Conservation (phyloP, 306 rosid genomes). For the Mucuna pruriens region DNA sequence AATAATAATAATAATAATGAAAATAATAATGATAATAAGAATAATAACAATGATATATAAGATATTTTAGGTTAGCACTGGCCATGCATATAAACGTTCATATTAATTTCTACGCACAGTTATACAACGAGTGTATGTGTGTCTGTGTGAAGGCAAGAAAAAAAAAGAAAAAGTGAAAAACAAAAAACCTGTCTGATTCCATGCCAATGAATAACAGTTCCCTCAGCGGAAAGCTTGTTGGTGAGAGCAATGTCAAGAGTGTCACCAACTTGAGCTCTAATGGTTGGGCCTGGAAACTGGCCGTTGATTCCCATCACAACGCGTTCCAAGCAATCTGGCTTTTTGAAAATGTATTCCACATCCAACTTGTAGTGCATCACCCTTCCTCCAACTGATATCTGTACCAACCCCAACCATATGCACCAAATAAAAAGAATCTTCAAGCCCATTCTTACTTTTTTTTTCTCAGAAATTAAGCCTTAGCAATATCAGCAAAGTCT, state of each 20-base stretch:
- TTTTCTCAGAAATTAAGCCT: neutral
- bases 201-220: slow-evolving; percentile 93
- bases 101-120: neutral
- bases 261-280: slow-evolving; percentile 69
- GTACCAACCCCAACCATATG: slow-evolving; percentile 17
- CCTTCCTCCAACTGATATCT: slow-evolving; percentile 15
- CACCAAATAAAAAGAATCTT: slow-evolving; percentile 27
- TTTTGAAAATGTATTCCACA: slow-evolving; percentile 58
- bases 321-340: slow-evolving; percentile 64
- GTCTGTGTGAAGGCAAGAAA: too few species aligned
- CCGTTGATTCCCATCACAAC: slow-evolving; percentile 86
- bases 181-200: slow-evolving; percentile 73
- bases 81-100: neutral
- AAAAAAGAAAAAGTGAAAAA: neutral
- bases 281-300: slow-evolving; percentile 83
- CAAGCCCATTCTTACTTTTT: slow-evolving; percentile 20
- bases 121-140: too few species aligned
- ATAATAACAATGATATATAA: too few species aligned
- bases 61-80: neutral
- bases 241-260: slow-evolving; percentile 62
- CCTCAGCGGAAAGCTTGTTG: slow-evolving; percentile 81
- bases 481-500: neutral
- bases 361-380: slow-evolving; percentile 60
- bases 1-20: too few species aligned
- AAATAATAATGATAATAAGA: too few species aligned